These are phyloP conservation scores for Medicago ruthenica DNA, from an alignment of 306 rosid genomes.

Conservation along the genomic window DNA sequence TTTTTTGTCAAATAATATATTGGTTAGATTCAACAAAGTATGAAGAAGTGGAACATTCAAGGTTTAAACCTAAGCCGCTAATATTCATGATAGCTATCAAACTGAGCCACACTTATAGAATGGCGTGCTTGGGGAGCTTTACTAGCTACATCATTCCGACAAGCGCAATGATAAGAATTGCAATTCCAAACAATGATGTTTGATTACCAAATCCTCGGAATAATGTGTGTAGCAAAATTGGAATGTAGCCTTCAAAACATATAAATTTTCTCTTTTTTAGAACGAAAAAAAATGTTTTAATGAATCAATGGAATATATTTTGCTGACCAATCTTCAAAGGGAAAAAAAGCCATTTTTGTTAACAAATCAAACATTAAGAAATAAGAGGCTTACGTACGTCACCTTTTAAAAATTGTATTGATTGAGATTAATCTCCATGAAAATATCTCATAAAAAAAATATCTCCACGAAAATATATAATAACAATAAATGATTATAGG, in stretches of 20 bases:
- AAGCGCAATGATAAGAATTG: neutral
- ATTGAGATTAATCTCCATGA: conserved; percentile 29
- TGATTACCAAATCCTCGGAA: conserved; percentile 16
- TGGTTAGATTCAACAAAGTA: no score
- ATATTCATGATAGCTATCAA: no score
- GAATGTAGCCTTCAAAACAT: conserved; percentile 20
- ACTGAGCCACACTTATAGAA: no score
- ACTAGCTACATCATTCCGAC: neutral
- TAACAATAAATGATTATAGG: no score
- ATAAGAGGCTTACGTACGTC: neutral
- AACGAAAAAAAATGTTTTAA: no score
- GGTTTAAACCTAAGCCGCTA: no score
- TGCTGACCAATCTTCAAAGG: no score
- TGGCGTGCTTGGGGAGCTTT: no score
- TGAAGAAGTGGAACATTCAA: no score
- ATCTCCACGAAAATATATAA: no score
- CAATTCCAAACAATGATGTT: neutral
- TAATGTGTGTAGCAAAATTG: conserved; percentile 16
- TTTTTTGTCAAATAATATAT: no score
- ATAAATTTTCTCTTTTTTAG: conserved; percentile 3
- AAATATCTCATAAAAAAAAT: conserved; percentile 27
- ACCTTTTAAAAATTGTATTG: neutral
- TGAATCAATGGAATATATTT: no score
- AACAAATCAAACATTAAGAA: conserved; percentile 18
- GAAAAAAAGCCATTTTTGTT: conserved; percentile 20